phyloP scores from a whole-genome alignment of 176 grass and related monocot species.

The Lolium rigidum region DNA sequence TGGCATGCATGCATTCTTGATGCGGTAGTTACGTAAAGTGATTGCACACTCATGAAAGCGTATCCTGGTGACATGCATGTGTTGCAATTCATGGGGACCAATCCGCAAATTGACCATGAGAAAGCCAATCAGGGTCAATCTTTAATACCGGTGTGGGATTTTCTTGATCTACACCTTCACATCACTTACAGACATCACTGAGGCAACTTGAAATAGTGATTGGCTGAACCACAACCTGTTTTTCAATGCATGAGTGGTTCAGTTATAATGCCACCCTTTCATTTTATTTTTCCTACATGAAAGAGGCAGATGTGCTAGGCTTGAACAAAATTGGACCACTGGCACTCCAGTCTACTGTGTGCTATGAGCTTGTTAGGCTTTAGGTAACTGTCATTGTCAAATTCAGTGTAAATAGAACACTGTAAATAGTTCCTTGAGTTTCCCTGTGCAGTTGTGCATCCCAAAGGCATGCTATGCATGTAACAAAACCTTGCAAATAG shows the following conservation, averaged over 20 bases:
- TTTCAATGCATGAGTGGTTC: no score
- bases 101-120: slow-evolving; percentile 56
- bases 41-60: slow-evolving; percentile 42
- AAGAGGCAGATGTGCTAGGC: no score
- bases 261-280: no score
- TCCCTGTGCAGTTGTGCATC: neutral
- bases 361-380: neutral
- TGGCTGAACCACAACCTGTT: no score
- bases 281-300: no score
- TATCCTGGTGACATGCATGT: slow-evolving; percentile 74
- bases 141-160: slow-evolving; percentile 90
- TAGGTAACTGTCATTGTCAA: neutral
- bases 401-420: neutral
- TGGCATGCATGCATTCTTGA: slow-evolving; percentile 44
- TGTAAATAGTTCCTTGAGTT: neutral
- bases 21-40: neutral
- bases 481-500: neutral
- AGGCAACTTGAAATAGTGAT: no score
- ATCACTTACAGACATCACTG: neutral
- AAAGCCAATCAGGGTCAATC: slow-evolving; percentile 67
- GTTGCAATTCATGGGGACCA: slow-evolving; percentile 64
- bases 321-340: no score
- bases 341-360: neutral
- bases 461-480: slow-evolving; percentile 17
- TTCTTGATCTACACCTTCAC: slow-evolving; percentile 47